Base-by-base conservation (phyloP, 2,329 filamentous ascomycete genomes). In the Talaromyces atroroseus region DNA sequence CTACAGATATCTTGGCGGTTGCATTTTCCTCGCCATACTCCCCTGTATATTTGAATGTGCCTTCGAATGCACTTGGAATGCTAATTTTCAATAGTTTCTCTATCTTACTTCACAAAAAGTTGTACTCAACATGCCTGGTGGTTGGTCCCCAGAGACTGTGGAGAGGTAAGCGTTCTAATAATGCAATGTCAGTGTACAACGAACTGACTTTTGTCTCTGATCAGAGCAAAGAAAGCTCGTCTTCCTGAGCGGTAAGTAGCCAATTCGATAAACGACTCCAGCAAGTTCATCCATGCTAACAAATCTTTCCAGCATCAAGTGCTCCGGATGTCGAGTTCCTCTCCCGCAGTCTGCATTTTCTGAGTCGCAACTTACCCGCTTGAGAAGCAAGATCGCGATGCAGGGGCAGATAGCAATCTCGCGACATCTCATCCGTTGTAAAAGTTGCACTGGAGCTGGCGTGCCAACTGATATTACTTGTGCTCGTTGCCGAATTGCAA, bases 401-500 rank as follows among this genome's bases (percentile, higher is more conserved):
- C 40, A 57, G 2, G 36, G 62, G 20, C 59, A 44, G 5, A 49
- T 52, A 1, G 63, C 59, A 16, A 59, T 65, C 23, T 38, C 57
- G 4, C 53, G 55, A 23, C 63, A 62, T 6, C 58, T 62, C 5
- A 69, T 73, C 21, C 72, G 66, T 23, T 84, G 81, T 65, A 63
- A 68, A 6, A 38, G 54, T 1, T 84, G 81, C 58, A 69, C 72
- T 34, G 75, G 74, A 4, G 62, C 64, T 12, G 14, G 14, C 1
- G 73, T 75, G 48, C 59, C 71, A 2, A 65, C 72, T 3, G 81
- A 83, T 61, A 63, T 82, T 26, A 68, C 70, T 8, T 84, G 81
- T 61, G 64, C 61, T 32, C 67, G 75, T 38, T 84, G 82, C 62
- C 65, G 71, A 20, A 63, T 72, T 56, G 72, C 67, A 1, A 81